Base-by-base conservation (phyloP, 208 protist genomes). In the Leptomonas pyrrhocoris region DNA sequence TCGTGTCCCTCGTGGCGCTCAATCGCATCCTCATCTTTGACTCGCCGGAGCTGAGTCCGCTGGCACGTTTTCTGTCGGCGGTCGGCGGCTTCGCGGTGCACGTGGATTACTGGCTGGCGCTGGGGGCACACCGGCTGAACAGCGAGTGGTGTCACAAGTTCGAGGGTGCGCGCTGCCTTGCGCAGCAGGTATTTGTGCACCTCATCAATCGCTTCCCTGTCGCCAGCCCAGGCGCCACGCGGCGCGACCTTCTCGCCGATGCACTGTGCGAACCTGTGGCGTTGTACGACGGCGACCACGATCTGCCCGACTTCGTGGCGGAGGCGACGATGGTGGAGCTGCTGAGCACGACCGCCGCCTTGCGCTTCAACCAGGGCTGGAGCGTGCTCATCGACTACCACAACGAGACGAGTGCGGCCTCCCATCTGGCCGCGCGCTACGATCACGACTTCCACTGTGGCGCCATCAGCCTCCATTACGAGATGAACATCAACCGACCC, bases 131-230 rank as follows among this genome's bases (percentile, higher is more conserved):
- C 27, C 79, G 80, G 30, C 74, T 92, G 19, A 97, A 95, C 73
- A 68, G 63, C 36, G 88, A 94, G 53, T 97, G 92, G 90, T 92
- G 85, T 40, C 83, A 69, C 40, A 83, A 84, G 53, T 95, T 95
- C 53, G 84, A 85, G 31, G 92, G 92, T 21, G 74, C 86, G 12
- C 88, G 90, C 54, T 97, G 92, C 63, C 63, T 95, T 12, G 84
- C 88, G 16, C 88, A 95, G 65, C 92, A 97, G 68, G 60, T 97
- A 12, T 94, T 97, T 80, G 92, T 95, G 38, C 88, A 94, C 58
- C 74, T 97, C 23, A 86, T 94, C 38, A 84, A 68, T 19, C 68
- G 82, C 21, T 97, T 97, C 62, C 90, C 92, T 13, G 77, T 94
- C 6, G 51, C 62, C 28, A 59, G 74, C 55, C 83, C 66, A 49